These are phyloP conservation scores for Vaccinium vitisidaea DNA, from an alignment of 148 eudicot genomes.

Conservation along the genomic window DNA sequence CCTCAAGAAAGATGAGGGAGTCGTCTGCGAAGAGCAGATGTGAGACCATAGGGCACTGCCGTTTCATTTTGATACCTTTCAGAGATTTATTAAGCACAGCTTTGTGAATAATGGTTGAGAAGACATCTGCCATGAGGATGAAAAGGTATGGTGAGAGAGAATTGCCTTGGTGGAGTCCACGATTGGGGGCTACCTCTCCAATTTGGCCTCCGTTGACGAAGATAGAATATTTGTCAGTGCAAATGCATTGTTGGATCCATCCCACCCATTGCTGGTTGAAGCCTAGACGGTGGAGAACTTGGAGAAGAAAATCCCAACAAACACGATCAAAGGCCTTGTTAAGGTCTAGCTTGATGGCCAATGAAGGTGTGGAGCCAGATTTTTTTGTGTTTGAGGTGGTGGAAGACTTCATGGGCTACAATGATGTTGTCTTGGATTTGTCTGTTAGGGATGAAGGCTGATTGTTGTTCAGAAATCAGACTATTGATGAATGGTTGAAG, in stretches of 20 bases:
- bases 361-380: rapidly evolving
- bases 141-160: background rate
- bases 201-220: rapidly evolving
- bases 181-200: background rate
- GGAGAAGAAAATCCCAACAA: background rate
- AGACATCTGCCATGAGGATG: background rate
- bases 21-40: background rate
- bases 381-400: background rate
- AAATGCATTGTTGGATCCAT: background rate
- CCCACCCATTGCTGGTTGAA: rapidly evolving
- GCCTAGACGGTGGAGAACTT: background rate
- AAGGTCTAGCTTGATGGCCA: rapidly evolving
- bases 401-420: background rate
- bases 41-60: background rate
- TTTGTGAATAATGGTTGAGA: background rate
- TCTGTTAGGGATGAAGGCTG: background rate
- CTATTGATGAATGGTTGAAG: background rate
- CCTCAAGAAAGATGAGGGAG: background rate
- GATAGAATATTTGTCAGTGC: background rate
- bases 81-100: background rate
- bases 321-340: background rate
- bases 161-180: background rate
- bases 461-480: background rate
- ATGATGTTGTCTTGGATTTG: background rate
- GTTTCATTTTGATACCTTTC: background rate